These are phyloP conservation scores for Tinospora cordifolia DNA, from an alignment of 164 flowering plant genomes.

Conservation along the genomic window DNA sequence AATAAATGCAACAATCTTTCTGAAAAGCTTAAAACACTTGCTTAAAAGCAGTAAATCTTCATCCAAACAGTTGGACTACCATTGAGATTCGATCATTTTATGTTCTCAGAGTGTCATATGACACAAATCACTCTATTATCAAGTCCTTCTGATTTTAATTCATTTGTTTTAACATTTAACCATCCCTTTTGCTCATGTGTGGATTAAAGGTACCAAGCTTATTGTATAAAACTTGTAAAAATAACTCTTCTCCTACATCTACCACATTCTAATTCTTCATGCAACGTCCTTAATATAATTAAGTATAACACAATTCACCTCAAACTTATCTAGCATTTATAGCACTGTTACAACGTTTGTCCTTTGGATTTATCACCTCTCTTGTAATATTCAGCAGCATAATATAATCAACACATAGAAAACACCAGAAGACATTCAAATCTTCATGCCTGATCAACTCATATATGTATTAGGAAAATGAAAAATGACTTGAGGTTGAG, in stretches of 20 bases:
- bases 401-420: not conserved
- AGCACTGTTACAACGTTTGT: not conserved
- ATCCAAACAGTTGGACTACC: too few relatives aligned
- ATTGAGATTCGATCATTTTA: too few relatives aligned
- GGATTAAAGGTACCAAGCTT: not conserved
- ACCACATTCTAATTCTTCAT: not conserved
- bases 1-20: too few relatives aligned
- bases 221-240: not conserved
- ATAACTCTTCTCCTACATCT: not conserved
- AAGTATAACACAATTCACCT: not conserved
- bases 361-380: not conserved
- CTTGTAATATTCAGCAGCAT: not conserved
- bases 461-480: not conserved
- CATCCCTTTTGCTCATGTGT: not conserved
- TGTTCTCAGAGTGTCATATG: not conserved
- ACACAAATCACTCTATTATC: not conserved
- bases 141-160: not conserved
- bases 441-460: not conserved
- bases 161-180: not conserved
- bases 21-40: too few relatives aligned
- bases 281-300: not conserved
- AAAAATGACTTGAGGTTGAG: not conserved
- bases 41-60: too few relatives aligned
- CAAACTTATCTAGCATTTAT: not conserved
- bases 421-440: not conserved